Evolutionary conservation across 257 asterid genomes (phyloP), one percentile per base, ranked within the genome.

Genomic region (Primulina huaijiensis): DNA sequence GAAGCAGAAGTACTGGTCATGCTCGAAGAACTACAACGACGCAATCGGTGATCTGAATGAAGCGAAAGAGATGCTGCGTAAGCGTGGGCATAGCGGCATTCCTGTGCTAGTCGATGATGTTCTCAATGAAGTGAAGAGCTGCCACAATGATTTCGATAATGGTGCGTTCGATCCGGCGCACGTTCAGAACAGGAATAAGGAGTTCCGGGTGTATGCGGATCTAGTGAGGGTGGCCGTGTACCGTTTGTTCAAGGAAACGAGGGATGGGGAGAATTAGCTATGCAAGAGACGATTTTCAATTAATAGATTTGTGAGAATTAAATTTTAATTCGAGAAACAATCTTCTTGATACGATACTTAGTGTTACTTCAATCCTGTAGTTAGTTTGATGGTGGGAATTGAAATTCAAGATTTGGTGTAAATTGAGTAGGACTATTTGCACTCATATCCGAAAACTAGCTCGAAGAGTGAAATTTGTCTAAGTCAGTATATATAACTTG

Each of bases 11-110:
- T 79, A 77, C 50, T 6, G 1, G 6, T 62, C 72, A 2, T 82
- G 87, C 52, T 67, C 79, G 0, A 62, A 65, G 59, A 82, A 75
- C 40, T 79, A 77, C 72, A 59, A 66, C n/a, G 68, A 79, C 6
- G 80, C 69, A 6, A 12, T 53, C 50, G 67, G 59, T 31, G 67
- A 73, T 70, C 78, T 82, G n/a, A 35, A 14, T 1, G 16, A 8
- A 27, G 77, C 62, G 5, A 65, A 37, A 50, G 50, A 25, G 10
- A 14, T 14, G 31, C 67, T 74, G 12, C 65, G 56, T 56, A 64
- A 72, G 0, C 38, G 25, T 1, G 50, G 29, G n/a, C 46, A 37
- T 64, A 37, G 29, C 33, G 5, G 16, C 25, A 40, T 74, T 4
- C 27, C 37, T 0, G 29, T 12, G 11, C 61, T 64, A 8, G 1